A percentile compares a stretch with the other conserved stretches of the same genome.
These are phyloP conservation scores for Hypoxylon sp. DNA, from an alignment of 2,329 filamentous ascomycete genomes.

Conservation along the genomic window DNA sequence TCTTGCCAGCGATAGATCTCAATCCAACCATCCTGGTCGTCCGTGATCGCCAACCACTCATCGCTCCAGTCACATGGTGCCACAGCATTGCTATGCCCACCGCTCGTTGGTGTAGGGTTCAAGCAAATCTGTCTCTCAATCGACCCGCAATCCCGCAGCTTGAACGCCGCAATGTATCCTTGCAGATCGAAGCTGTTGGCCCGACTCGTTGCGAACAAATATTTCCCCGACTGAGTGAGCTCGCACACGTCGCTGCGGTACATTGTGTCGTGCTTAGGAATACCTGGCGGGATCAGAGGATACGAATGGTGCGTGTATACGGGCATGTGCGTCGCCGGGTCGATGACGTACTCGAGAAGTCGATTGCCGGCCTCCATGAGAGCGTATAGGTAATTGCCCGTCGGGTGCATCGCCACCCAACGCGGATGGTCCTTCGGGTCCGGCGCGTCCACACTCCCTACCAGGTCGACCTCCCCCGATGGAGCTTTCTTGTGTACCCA, in stretches of 20 bases:
- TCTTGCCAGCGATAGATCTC: conserved; percentile 91
- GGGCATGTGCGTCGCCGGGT: conserved; percentile 78
- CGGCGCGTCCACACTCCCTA: conserved; percentile 80
- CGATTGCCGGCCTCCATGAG: conserved; percentile 93
- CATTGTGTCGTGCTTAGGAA: conserved; percentile 67
- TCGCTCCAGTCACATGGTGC: conserved; percentile 85
- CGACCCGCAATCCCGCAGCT: conserved; percentile 74
- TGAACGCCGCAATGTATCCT: conserved; percentile 86
- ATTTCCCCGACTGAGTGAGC: conserved; percentile 75
- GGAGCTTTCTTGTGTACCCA: conserved; percentile 84
- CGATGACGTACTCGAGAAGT: conserved; percentile 84
- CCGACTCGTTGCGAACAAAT: conserved; percentile 88
- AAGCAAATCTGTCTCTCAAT: conserved; percentile 84
- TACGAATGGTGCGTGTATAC: conserved; percentile 82
- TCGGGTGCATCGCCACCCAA: conserved; percentile 88
- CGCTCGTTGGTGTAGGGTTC: conserved; percentile 87
- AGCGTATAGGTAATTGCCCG: conserved; percentile 83
- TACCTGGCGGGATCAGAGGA: conserved; percentile 83
- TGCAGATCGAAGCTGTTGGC: conserved; percentile 81
- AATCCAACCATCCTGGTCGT: conserved; percentile 88
- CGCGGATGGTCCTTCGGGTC: conserved; percentile 81
- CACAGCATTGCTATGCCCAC: conserved; percentile 91
- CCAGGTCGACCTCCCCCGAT: conserved; percentile 73
- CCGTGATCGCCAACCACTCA: conserved; percentile 90
- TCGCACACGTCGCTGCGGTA: conserved; percentile 90